phyloP scores from a whole-genome alignment of 2,329 filamentous ascomycete species.

The Myriosclerotinia scirpicola region DNA sequence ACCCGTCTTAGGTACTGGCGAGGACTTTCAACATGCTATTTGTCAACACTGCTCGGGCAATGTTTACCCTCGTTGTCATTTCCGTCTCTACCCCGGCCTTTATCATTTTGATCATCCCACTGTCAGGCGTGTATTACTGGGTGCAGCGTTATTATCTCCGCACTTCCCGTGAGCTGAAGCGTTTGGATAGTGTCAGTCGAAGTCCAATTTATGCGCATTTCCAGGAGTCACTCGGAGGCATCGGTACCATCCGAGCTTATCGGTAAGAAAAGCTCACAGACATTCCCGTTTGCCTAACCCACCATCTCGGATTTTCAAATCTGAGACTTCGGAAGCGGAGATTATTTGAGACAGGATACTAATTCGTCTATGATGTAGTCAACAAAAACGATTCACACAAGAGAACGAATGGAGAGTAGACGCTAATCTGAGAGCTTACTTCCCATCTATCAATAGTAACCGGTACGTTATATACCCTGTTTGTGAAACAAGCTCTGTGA shows the following conservation, averaged over 20 bases:
- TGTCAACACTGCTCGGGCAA: slow-evolving; percentile 69
- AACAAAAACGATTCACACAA: slow-evolving; percentile 80
- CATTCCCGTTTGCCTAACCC: neutral
- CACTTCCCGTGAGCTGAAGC: slow-evolving; percentile 93
- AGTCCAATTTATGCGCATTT: slow-evolving; percentile 98
- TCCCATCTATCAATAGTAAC: slow-evolving; percentile 84
- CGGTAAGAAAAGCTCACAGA: slow-evolving; percentile 42
- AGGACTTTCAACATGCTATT: slow-evolving; percentile 98
- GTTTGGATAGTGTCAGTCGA: slow-evolving; percentile 89
- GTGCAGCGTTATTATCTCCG: slow-evolving; percentile 97
- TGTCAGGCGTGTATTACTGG: slow-evolving; percentile 79
- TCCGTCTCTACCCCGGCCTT: slow-evolving; percentile 80
- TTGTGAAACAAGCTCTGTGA: neutral
- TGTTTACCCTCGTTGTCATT: slow-evolving; percentile 86
- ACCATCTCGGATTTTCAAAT: neutral
- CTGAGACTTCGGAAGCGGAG: slow-evolving; percentile 5
- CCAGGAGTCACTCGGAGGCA: slow-evolving; percentile 91
- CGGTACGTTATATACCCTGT: slow-evolving; percentile 30
- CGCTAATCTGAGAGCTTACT: slow-evolving; percentile 90
- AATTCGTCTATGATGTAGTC: slow-evolving; percentile 41
- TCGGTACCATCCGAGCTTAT: slow-evolving; percentile 94
- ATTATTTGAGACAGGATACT: slow-evolving; percentile 15
- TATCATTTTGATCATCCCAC: slow-evolving; percentile 74
- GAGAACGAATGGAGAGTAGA: slow-evolving; percentile 99
- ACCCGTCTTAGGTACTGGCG: slow-evolving; percentile 88